Evolutionary conservation across 139 green algal genomes (phyloP).

Genomic region (Astrephomene gubernaculifera): DNA sequence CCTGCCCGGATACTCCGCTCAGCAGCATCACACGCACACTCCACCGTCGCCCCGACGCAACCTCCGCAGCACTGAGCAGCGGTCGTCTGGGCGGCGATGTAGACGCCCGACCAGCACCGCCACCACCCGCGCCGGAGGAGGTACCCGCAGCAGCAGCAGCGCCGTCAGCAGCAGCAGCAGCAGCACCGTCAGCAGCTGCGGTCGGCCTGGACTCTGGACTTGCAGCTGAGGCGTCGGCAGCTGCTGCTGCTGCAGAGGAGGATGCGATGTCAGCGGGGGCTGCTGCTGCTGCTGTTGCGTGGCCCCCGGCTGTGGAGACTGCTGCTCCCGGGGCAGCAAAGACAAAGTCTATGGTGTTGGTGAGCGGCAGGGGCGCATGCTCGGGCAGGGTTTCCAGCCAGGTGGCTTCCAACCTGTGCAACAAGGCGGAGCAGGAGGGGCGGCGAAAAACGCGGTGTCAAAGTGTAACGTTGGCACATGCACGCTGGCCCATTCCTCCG

Average conservation of each 20-base stretch:
- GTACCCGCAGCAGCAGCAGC: background rate
- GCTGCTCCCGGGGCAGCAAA: slow-evolving; percentile 7
- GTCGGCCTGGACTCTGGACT: background rate
- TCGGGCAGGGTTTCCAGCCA: slow-evolving; percentile 60
- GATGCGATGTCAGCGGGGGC: background rate
- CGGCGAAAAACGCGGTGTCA: too few species aligned
- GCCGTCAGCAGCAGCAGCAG: background rate
- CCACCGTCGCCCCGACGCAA: slow-evolving; percentile 40
- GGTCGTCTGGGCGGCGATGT: background rate
- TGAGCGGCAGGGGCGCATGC: slow-evolving; percentile 46
- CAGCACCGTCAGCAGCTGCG: background rate
- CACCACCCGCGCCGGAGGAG: background rate
- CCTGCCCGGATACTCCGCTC: slow-evolving; percentile 40
- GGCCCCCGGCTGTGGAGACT: background rate
- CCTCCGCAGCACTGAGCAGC: slow-evolving; percentile 14
- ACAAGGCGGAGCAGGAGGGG: too few species aligned
- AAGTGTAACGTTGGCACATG: too few species aligned
- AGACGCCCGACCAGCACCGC: background rate
- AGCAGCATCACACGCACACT: slow-evolving; percentile 63
- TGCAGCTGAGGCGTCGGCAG: background rate
- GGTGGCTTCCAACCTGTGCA: slow-evolving; percentile 22
- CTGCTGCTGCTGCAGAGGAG: background rate
- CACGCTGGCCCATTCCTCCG: too few species aligned
- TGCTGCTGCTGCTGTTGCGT: background rate
- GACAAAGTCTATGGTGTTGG: slow-evolving; percentile 51